phyloP scores from a whole-genome alignment of 208 protist species.

The Phytomonas francai region DNA sequence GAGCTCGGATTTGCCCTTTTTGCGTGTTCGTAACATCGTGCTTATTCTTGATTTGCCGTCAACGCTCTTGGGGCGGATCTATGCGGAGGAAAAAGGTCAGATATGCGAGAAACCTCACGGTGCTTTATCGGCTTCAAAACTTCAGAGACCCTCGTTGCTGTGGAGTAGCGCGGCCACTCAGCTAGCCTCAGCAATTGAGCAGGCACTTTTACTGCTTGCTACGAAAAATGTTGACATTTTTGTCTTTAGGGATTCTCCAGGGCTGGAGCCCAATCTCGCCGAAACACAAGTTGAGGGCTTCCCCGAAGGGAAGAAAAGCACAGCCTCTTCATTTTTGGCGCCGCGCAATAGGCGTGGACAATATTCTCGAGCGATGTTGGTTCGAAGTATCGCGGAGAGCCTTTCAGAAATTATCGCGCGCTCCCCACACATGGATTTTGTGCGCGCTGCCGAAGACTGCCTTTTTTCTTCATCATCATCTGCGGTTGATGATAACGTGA shows the following conservation, averaged over 20 bases:
- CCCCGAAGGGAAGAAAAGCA: background rate
- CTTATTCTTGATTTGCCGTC: constrained; percentile 27
- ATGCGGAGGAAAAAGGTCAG: background rate
- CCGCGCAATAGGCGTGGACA: constrained; percentile 2
- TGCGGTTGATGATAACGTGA: background rate
- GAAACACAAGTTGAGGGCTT: background rate
- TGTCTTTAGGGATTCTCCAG: constrained; percentile 8
- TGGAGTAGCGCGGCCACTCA: constrained; percentile 10
- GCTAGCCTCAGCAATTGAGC: constrained; percentile 26
- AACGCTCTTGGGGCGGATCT: constrained; percentile 5
- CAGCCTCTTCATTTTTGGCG: background rate
- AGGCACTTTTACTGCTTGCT: constrained; percentile 30
- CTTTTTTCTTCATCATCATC: constrained; percentile 17
- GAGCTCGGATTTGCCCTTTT: background rate
- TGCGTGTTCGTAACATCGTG: constrained; percentile 17
- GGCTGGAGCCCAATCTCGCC: background rate
- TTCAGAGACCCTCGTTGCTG: background rate
- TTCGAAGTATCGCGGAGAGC: constrained; percentile 55
- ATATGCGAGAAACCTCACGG: background rate
- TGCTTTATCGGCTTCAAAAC: background rate
- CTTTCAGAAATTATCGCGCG: constrained; percentile 36
- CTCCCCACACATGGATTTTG: constrained; percentile 41
- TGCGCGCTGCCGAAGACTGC: constrained; percentile 44
- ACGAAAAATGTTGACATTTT: constrained; percentile 45
- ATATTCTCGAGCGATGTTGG: constrained; percentile 15